phyloP scores from a whole-genome alignment of 2,329 filamentous ascomycete species.

The Alternaria angustiovoidea region DNA sequence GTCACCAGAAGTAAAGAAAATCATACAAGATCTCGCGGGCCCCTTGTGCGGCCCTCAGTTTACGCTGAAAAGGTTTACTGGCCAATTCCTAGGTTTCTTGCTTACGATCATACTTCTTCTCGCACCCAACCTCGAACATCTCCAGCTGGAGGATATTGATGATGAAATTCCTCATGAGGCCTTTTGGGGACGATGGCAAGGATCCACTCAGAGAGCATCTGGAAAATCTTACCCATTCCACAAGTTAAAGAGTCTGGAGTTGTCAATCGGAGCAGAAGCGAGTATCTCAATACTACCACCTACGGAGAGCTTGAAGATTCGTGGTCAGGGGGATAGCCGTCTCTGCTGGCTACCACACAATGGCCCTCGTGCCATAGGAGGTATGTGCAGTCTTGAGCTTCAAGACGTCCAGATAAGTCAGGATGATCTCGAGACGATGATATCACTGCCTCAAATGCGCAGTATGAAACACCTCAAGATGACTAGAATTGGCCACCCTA shows the following conservation, averaged over 20 bases:
- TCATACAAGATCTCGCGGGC: not conserved
- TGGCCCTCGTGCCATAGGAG: not conserved
- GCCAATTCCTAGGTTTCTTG: not conserved
- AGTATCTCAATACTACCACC: not conserved
- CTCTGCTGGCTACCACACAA: not conserved
- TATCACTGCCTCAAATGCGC: not conserved
- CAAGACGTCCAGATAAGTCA: not conserved
- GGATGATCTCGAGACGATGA: not conserved
- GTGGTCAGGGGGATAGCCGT: not conserved
- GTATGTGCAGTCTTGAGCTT: not conserved
- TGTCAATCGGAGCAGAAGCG: not conserved
- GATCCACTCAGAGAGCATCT: fast-evolving
- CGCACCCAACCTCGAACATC: not conserved
- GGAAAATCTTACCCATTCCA: not conserved
- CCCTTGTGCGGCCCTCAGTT: not conserved
- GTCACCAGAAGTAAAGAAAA: not conserved
- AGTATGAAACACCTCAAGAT: not conserved
- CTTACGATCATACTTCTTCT: not conserved
- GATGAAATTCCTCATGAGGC: too few species aligned
- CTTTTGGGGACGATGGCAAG: too few species aligned
- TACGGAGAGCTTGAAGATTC: not conserved
- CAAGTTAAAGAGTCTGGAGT: not conserved
- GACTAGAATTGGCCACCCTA: not conserved
- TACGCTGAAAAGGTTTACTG: not conserved
- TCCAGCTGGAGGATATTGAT: too few species aligned